phyloP scores from a whole-genome alignment of 768 basidiomycete genomes.

The Macrolepiota dolichaula region DNA sequence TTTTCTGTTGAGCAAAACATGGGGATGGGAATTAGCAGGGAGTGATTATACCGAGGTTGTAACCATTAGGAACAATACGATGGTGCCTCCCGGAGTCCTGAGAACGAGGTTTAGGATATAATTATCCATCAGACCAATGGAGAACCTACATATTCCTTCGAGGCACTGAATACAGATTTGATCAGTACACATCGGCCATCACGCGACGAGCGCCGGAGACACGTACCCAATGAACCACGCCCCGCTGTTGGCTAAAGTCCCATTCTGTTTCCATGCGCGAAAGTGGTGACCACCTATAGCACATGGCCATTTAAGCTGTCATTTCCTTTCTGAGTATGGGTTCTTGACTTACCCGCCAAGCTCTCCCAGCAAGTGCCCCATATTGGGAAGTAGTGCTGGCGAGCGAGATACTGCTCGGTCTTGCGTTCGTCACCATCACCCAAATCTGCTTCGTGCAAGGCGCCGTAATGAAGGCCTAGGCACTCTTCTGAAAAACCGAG shows the following conservation, averaged over 20 bases:
- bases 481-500: conserved; percentile 84
- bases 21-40: not conserved
- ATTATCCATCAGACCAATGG: not conserved
- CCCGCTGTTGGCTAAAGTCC: conserved; percentile 61
- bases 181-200: not conserved
- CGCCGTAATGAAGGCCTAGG: conserved; percentile 72
- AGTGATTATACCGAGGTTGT: conserved; percentile 48
- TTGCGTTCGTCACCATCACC: conserved; percentile 79
- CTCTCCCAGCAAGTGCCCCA: conserved; percentile 92
- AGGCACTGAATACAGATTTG: conserved; percentile 42
- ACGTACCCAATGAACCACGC: conserved; percentile 86
- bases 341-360: conserved; percentile 45
- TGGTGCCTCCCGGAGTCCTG: conserved; percentile 63
- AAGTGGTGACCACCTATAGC: conserved; percentile 79
- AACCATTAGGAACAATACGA: conserved; percentile 73
- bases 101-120: not conserved
- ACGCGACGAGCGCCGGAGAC: not conserved
- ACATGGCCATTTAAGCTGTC: not conserved
- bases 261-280: conserved; percentile 87
- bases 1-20: not conserved
- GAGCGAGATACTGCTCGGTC: conserved; percentile 65
- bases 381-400: conserved; percentile 74
- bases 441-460: conserved; percentile 74
- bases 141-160: conserved; percentile 59
- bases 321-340: not conserved